phyloP scores from a whole-genome alignment of 768 basidiomycete species.

The Podaxis pistillaris region DNA sequence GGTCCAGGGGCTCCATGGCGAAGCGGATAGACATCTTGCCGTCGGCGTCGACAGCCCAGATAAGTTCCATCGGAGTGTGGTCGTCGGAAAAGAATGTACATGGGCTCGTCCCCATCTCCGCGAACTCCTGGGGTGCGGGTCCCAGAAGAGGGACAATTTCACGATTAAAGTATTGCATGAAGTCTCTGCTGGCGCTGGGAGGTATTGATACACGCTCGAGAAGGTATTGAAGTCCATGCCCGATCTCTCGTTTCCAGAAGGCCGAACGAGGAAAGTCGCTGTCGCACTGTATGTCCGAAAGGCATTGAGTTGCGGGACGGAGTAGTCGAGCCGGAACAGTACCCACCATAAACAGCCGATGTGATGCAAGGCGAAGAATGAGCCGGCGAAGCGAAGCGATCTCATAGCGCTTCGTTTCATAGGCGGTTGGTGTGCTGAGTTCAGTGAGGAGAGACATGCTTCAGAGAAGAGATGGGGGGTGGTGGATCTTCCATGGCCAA shows the following conservation, averaged over 20 bases:
- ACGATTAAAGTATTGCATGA: conserved; percentile 8
- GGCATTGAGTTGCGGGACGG: background rate
- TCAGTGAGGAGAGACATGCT: conserved; percentile 14
- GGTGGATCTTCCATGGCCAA: background rate
- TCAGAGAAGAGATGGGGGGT: background rate
- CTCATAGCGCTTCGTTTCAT: conserved; percentile 3
- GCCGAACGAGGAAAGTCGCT: background rate
- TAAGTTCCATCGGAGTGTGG: conserved; percentile 19
- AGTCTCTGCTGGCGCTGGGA: background rate
- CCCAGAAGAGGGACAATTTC: conserved; percentile 17
- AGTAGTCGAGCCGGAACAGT: background rate
- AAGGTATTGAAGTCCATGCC: conserved; percentile 10
- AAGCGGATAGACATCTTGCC: conserved; percentile 18
- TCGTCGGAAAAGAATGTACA: conserved; percentile 19
- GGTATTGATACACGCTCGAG: conserved; percentile 12
- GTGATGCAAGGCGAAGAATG: conserved; percentile 5
- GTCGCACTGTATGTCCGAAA: background rate
- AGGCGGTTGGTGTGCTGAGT: background rate
- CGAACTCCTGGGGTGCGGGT: conserved; percentile 14
- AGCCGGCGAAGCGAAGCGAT: background rate
- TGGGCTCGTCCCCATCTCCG: conserved; percentile 4
- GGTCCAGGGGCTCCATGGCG: conserved; percentile 18
- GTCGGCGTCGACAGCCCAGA: conserved; percentile 18
- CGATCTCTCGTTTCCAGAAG: conserved; percentile 13
- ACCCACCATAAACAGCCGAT: background rate